phyloP scores from a whole-genome alignment of 805 yeast species.

The Lipomyces spencermartinsiae region DNA sequence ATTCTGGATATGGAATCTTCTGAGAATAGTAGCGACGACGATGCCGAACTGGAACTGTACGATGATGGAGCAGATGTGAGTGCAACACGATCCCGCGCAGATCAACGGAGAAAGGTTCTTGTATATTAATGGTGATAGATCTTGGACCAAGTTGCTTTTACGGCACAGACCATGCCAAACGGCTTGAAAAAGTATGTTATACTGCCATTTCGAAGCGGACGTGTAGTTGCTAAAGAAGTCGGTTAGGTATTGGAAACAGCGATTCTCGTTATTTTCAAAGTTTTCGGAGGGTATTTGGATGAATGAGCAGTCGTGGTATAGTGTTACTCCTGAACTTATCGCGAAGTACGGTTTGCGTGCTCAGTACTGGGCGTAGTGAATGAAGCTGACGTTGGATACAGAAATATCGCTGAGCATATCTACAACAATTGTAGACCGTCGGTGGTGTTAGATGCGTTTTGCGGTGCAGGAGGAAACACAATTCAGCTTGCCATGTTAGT shows the following conservation, averaged over 20 bases:
- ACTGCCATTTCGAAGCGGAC: background rate
- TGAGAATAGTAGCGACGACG: background rate
- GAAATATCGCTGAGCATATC: conserved; percentile 41
- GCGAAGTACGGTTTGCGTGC: conserved; percentile 56
- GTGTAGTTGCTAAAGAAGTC: background rate
- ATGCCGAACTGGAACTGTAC: background rate
- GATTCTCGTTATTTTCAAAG: conserved; percentile 63
- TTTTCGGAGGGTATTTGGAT: conserved; percentile 69
- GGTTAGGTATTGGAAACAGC: conserved; percentile 57
- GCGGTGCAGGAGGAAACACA: conserved; percentile 84
- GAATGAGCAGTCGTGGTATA: conserved; percentile 78
- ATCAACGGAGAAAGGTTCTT: background rate
- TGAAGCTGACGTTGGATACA: conserved; percentile 27
- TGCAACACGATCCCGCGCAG: background rate
- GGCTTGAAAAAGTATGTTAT: background rate
- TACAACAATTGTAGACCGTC: background rate
- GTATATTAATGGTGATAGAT: background rate
- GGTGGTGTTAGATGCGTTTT: conserved; percentile 64
- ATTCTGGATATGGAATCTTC: background rate
- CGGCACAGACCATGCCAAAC: background rate
- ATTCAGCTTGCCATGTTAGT: conserved; percentile 68
- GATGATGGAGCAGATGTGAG: conserved; percentile 6
- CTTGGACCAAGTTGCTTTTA: background rate
- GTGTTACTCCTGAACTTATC: conserved; percentile 78
- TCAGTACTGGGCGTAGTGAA: background rate